phyloP scores from a whole-genome alignment of 1,284 basidiomycete genomes.

The Exobasidium cylindrosporum region DNA sequence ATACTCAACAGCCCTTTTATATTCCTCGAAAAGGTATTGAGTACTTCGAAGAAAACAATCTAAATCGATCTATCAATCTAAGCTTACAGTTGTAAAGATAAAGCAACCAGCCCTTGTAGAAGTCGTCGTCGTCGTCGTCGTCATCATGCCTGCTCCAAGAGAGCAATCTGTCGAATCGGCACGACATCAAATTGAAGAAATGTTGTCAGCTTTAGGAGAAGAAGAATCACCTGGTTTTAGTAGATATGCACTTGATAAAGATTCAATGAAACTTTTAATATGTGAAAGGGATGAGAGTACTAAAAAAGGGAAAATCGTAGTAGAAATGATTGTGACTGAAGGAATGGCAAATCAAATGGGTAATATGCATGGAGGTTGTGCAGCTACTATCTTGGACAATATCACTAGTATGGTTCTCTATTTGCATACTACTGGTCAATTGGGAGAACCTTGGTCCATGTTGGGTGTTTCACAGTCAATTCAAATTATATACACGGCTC shows the following conservation, averaged over 20 bases:
- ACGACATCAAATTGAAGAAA: slow-evolving; percentile 11
- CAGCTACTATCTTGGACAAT: slow-evolving; percentile 39
- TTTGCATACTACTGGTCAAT: slow-evolving; percentile 33
- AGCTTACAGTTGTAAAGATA: no score
- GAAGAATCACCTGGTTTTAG: slow-evolving; percentile 13
- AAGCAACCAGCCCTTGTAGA: no score
- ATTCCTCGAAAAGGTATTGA: no score
- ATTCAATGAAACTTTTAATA: slow-evolving; percentile 3
- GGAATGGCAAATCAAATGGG: slow-evolving; percentile 40
- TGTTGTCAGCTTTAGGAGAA: slow-evolving; percentile 13
- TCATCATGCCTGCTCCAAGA: slow-evolving; percentile 4
- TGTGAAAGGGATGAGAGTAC: slow-evolving; percentile 4
- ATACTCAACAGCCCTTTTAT: no score
- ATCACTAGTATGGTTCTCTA: slow-evolving; percentile 32
- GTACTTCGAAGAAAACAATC: no score
- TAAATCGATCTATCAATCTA: no score
- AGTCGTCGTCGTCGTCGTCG: no score
- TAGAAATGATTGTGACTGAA: slow-evolving; percentile 36
- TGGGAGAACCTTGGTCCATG: slow-evolving; percentile 38
- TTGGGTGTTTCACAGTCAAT: slow-evolving; percentile 50
- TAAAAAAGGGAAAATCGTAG: slow-evolving; percentile 22
- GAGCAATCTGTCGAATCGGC: slow-evolving; percentile 16
- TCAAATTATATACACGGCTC: slow-evolving; percentile 42
- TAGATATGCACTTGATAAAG: slow-evolving; percentile 9
- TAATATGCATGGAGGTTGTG: slow-evolving; percentile 42